These are phyloP conservation scores for Gypsophila paniculata DNA, from an alignment of 179 eudicot species.

Conservation along the genomic window DNA sequence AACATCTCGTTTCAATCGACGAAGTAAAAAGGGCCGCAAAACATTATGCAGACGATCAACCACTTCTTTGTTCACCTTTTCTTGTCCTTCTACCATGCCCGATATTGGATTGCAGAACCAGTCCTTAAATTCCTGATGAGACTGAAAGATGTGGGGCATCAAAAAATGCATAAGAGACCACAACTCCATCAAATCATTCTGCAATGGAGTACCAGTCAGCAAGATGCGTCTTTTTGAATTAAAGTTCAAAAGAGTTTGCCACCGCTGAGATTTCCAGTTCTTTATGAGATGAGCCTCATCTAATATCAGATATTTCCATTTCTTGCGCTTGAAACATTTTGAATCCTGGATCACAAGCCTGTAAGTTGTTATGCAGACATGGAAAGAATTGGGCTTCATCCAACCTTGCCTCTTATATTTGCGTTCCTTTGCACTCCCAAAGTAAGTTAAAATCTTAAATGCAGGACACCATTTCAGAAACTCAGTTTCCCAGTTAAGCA, in stretches of 20 bases:
- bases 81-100: constrained; percentile 99
- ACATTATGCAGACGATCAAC: constrained; percentile 98
- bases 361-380: constrained; percentile 94
- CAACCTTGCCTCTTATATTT: constrained; percentile 93
- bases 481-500: constrained; percentile 99
- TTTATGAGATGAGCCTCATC: constrained; percentile 99
- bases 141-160: constrained; percentile 99
- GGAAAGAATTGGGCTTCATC: constrained; percentile 92
- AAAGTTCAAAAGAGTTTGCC: constrained; percentile 97
- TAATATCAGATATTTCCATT: constrained; percentile 96
- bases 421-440: constrained; percentile 98
- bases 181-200: constrained; percentile 98
- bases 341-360: constrained; percentile 98
- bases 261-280: constrained; percentile 99
- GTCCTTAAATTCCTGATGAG: constrained; percentile 98
- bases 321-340: constrained; percentile 92
- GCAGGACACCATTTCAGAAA: constrained; percentile 99
- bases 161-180: constrained; percentile 99
- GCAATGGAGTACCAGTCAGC: constrained; percentile 96
- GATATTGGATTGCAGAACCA: constrained; percentile 98
- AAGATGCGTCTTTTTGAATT: constrained; percentile 94
- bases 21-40: constrained; percentile 88
- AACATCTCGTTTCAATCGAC: constrained; percentile 94
- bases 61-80: constrained; percentile 91
- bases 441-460: constrained; percentile 92